A percentile compares a stretch with the other conserved stretches of the same genome.
These are phyloP conservation scores for Suillus luteus DNA, from an alignment of 768 basidiomycete genomes.

Conservation along the genomic window DNA sequence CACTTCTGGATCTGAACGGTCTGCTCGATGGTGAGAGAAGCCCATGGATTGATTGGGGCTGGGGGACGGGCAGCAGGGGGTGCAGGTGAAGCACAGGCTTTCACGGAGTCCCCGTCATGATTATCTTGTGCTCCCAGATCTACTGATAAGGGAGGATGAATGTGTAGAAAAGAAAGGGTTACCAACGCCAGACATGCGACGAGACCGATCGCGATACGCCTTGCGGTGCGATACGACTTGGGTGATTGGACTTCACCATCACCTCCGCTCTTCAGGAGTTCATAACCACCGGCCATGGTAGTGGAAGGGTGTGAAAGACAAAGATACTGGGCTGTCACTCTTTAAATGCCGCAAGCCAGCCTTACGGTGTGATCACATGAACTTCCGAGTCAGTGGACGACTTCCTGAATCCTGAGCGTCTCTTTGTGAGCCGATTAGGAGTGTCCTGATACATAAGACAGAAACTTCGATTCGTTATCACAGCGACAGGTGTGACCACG, in stretches of 20 bases:
- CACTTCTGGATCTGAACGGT: slow-evolving; percentile 46
- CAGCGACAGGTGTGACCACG: not conserved
- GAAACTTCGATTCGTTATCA: not conserved
- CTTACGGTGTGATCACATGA: not conserved
- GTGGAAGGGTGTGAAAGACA: slow-evolving; percentile 1
- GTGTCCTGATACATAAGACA: not conserved
- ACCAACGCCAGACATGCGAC: slow-evolving; percentile 15
- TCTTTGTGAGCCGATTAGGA: not conserved
- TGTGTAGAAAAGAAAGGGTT: slow-evolving; percentile 18
- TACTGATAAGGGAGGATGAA: slow-evolving; percentile 10
- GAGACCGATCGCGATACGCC: slow-evolving; percentile 18
- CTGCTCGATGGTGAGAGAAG: slow-evolving; percentile 48
- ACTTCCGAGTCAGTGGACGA: not conserved
- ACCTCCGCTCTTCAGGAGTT: slow-evolving; percentile 17
- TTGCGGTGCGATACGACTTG: slow-evolving; percentile 15
- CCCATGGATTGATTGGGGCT: slow-evolving; percentile 51
- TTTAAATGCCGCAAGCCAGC: not conserved
- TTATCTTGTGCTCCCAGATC: not conserved
- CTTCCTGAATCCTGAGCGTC: not conserved
- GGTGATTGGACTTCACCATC: not conserved
- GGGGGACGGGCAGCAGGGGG: slow-evolving; percentile 42
- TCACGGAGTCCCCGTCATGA: slow-evolving; percentile 20
- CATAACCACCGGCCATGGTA: slow-evolving; percentile 25
- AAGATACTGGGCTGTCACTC: not conserved
- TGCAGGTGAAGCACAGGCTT: slow-evolving; percentile 36